Evolutionary conservation across 768 basidiomycete genomes (phyloP).

Genomic region (Pilatotrama ljubarskyi): DNA sequence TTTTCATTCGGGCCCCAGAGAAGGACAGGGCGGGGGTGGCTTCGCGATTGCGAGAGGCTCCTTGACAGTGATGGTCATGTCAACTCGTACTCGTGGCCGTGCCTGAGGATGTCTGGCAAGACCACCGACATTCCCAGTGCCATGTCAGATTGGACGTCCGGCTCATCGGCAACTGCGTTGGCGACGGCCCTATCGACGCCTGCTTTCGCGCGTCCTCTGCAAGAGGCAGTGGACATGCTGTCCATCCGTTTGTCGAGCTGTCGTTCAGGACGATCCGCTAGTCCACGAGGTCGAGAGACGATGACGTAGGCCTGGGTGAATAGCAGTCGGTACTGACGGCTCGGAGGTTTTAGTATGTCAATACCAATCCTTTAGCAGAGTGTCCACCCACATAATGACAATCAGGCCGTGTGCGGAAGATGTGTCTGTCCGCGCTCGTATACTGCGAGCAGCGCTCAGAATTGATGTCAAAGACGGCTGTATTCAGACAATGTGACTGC

Average conservation of each 20-base stretch:
- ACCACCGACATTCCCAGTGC: not conserved
- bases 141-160: slow-evolving; percentile 3
- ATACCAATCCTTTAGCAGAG: not conserved
- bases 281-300: not conserved
- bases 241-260: slow-evolving; percentile 1
- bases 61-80: not conserved
- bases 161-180: slow-evolving; percentile 4
- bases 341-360: not conserved
- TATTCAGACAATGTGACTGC: not conserved
- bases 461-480: not conserved
- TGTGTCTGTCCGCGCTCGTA: not conserved
- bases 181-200: not conserved
- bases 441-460: not conserved
- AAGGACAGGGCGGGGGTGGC: slow-evolving; percentile 10
- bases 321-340: not conserved
- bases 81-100: not conserved
- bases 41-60: not conserved
- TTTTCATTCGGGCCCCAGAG: slow-evolving; percentile 6
- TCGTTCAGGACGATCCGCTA: slow-evolving; percentile 8
- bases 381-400: not conserved
- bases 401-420: not conserved
- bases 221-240: slow-evolving; percentile 1
- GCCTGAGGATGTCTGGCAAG: not conserved
- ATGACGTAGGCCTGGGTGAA: slow-evolving; percentile 9
- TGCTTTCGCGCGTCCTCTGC: not conserved